Evolutionary conservation across 2,329 filamentous ascomycete genomes (phyloP).

Genomic region (Dothideomycetes sp.): DNA sequence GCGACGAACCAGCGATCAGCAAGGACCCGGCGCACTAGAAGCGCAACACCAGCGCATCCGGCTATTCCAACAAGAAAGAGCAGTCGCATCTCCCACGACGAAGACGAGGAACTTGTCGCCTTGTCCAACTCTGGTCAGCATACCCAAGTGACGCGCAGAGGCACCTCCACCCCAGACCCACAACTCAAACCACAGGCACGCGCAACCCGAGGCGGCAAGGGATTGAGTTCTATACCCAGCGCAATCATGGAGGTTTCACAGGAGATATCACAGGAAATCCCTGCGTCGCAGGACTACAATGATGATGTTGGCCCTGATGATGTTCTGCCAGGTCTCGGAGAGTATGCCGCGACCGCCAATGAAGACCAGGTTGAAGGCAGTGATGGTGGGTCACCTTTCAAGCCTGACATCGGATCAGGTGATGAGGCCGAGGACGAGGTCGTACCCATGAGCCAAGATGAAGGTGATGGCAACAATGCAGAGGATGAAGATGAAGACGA

Average conservation of each 20-base stretch:
- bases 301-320: slow-evolving; percentile 19
- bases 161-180: slow-evolving; percentile 38
- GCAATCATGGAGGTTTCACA: slow-evolving; percentile 44
- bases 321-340: slow-evolving; percentile 15
- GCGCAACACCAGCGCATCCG: slow-evolving; percentile 14
- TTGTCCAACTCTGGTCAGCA: slow-evolving; percentile 50
- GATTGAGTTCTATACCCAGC: slow-evolving; percentile 36
- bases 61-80: slow-evolving; percentile 36
- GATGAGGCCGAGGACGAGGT: slow-evolving; percentile 29
- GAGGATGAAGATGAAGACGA: slow-evolving; percentile 25
- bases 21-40: not conserved
- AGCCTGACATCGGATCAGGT: slow-evolving; percentile 20
- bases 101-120: slow-evolving; percentile 44
- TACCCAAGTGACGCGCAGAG: slow-evolving; percentile 41
- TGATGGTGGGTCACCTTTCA: slow-evolving; percentile 1
- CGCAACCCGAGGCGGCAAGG: slow-evolving; percentile 34
- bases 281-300: slow-evolving; percentile 20
- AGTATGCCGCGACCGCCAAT: slow-evolving; percentile 12
- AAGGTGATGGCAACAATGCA: slow-evolving; percentile 14
- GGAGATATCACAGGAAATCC: slow-evolving; percentile 27
- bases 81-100: slow-evolving; percentile 48
- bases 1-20: not conserved
- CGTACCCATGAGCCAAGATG: slow-evolving; percentile 25
- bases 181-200: slow-evolving; percentile 23
- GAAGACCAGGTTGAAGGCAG: slow-evolving; percentile 23